Evolutionary conservation across 495 filamentous ascomycete genomes (phyloP).

Genomic region (Tetracladium marchalianum): DNA sequence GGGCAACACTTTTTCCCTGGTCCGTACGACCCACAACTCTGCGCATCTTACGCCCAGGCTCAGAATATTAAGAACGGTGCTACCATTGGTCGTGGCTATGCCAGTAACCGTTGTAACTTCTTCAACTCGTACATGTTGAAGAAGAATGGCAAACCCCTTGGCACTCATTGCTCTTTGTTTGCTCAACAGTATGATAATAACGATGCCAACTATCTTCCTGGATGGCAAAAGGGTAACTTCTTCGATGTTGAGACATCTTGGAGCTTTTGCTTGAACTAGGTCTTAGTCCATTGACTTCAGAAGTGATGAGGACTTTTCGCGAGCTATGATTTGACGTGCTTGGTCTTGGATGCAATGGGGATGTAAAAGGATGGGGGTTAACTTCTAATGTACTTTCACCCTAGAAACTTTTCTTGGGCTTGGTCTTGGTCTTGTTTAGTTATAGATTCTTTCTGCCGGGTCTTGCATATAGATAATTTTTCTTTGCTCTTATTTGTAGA

Average conservation of each 20-base stretch:
- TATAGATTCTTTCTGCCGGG: no score
- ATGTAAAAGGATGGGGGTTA: no score
- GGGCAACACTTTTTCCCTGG: constrained; percentile 31
- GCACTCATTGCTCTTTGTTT: constrained; percentile 22
- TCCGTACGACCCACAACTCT: constrained; percentile 28
- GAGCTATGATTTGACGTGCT: no score
- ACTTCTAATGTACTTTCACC: no score
- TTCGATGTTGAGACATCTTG: constrained; percentile 9
- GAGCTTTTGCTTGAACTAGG: background rate
- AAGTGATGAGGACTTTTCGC: no score
- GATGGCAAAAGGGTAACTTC: constrained; percentile 1
- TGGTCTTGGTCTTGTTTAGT: no score
- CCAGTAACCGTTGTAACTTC: constrained; percentile 31
- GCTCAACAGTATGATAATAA: constrained; percentile 13
- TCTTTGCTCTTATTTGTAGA: no score
- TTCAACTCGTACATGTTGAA: constrained; percentile 36
- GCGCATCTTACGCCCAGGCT: constrained; percentile 30
- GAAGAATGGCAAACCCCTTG: constrained; percentile 25
- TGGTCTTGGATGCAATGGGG: no score
- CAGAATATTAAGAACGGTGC: constrained; percentile 20
- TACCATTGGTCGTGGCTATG: constrained; percentile 18
- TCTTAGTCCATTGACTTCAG: no score
- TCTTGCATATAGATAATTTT: no score
- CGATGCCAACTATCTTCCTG: constrained; percentile 18
- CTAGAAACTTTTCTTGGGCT: no score